phyloP scores from a whole-genome alignment of 176 grass and related monocot species.

The Elymus sibiricus region DNA sequence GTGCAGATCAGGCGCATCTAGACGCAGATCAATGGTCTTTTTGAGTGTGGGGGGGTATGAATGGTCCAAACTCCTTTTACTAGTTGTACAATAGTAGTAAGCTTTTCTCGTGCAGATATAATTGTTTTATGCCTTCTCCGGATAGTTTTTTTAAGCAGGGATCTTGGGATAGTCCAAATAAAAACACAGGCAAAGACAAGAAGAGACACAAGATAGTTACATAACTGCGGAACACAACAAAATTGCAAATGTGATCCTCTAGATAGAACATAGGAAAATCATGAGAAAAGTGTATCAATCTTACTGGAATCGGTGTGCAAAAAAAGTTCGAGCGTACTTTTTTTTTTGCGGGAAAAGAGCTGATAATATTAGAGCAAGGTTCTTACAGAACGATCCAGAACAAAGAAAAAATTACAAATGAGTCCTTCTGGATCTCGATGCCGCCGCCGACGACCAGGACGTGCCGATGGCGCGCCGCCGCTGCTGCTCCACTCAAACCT shows the following conservation, averaged over 20 bases:
- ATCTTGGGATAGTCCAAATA: neutral
- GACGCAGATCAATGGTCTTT: neutral
- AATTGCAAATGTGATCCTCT: neutral
- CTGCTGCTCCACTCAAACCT: no score
- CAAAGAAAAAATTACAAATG: no score
- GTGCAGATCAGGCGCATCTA: neutral
- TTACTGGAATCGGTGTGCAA: neutral
- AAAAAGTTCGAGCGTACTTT: neutral
- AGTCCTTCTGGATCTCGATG: no score
- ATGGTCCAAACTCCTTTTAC: neutral
- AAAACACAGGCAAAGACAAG: neutral
- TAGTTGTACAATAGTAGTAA: neutral
- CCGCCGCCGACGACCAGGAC: no score
- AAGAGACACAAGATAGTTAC: no score
- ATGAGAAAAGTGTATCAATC: neutral
- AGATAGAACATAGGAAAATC: neutral
- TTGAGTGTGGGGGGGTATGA: neutral
- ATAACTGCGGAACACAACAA: neutral
- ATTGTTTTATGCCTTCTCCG: neutral
- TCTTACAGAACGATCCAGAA: no score
- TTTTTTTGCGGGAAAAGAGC: no score
- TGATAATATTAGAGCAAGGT: no score
- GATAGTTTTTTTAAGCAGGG: no score
- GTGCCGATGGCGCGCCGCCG: no score
- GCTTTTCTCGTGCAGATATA: neutral